Base-by-base conservation (phyloP, 164 flowering plant species). In the Sedum album region DNA sequence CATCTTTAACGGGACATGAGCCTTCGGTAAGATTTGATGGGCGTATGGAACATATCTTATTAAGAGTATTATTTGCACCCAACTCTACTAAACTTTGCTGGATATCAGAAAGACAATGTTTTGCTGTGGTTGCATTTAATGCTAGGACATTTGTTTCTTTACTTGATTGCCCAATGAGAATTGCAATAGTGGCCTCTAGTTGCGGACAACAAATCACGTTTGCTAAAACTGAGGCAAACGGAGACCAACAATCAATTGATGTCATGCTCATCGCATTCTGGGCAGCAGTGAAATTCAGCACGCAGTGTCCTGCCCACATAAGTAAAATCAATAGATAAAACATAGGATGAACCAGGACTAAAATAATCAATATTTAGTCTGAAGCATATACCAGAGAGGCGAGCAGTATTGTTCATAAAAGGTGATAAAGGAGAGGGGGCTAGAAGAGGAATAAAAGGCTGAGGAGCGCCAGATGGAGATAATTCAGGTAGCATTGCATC, bases 141-240 rank as follows among this genome's bases (percentile, higher is more conserved):
- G 93, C 88, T 71, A 94, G 99, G 5, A 69, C 28, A 21, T 81
- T 81, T 9, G 89, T 84, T 11, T 72, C 60, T 79, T 80, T 87
- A 75, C 99, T 90, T 30, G 86, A 83, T 68, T 86, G 89, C 8
- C 99, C 99, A 67, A 87, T 70, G 65, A 94, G 96, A 75, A 94
- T 79, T 4, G 70, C 73, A 30, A 91, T 73, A 46, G 86, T 85
- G 41, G 97, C 88, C 41, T 87, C 83, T 71, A 90, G 73, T 69
- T 94, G 99, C 0, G 99, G 99, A 72, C 99, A 94, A 71, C 99
- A 94, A 51, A 94, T 82, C 63, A 91, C 93, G 76, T 91, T 85
- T 44, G 97, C 96, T 61, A 94, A 73, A 68, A 77, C 76, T 31
- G 95, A 87, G 10, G 99, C 99, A 78, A 91, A 85, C 20, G 61